These are phyloP conservation scores for Ustilago loliicola DNA, from an alignment of 1,284 basidiomycete genomes.

Conservation along the genomic window DNA sequence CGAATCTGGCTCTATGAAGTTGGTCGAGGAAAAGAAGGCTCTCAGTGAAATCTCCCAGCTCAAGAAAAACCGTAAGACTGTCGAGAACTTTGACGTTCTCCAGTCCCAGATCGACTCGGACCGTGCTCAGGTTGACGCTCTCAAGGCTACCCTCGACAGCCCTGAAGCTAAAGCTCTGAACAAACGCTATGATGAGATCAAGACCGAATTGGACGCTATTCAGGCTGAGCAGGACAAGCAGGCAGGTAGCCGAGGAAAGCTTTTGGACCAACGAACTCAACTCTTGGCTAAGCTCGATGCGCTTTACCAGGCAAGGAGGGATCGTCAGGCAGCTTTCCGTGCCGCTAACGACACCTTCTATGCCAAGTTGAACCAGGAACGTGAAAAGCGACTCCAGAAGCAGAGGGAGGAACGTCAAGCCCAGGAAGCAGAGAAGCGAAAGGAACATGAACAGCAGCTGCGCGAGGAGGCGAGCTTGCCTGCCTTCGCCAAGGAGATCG, in stretches of 20 bases:
- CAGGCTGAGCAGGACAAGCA: conserved; percentile 89
- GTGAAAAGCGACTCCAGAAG: conserved; percentile 79
- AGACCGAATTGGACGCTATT: conserved; percentile 86
- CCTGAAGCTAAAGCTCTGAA: conserved; percentile 87
- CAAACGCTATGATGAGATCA: conserved; percentile 85
- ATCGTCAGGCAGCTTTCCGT: conserved; percentile 71
- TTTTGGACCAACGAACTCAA: conserved; percentile 87
- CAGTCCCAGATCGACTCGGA: conserved; percentile 86
- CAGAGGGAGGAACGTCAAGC: conserved; percentile 83
- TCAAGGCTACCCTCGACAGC: conserved; percentile 88
- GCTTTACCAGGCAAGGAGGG: conserved; percentile 84
- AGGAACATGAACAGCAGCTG: conserved; percentile 83
- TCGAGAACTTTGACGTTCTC: conserved; percentile 71
- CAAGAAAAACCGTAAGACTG: conserved; percentile 68
- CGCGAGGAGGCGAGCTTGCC: conserved; percentile 92
- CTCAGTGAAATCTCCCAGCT: conserved; percentile 85
- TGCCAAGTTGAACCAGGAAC: conserved; percentile 61
- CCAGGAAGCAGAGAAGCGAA: conserved; percentile 85
- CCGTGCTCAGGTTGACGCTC: conserved; percentile 80
- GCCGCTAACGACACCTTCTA: conserved; percentile 66
- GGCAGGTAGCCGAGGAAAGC: conserved; percentile 83
- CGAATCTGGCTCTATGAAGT: conserved; percentile 90
- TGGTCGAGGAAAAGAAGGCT: conserved; percentile 95
- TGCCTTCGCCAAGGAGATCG: conserved; percentile 92
- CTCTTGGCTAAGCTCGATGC: conserved; percentile 76